These are phyloP conservation scores for Leptographium galeiforme DNA, from an alignment of 2,329 filamentous ascomycete genomes.

Conservation along the genomic window DNA sequence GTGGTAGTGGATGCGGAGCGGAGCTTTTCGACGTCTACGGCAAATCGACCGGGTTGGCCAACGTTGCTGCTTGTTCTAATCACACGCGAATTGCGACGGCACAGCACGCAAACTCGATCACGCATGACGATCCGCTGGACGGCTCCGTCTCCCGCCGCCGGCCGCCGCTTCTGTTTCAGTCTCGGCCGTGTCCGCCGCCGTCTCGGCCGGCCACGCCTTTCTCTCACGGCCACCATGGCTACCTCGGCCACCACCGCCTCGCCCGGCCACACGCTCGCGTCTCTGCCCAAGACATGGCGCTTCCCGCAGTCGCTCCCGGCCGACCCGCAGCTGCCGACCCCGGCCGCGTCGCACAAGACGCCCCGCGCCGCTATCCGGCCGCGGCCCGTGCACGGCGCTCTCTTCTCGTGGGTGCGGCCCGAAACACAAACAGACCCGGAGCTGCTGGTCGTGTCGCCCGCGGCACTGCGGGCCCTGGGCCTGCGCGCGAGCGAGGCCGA, in stretches of 20 bases:
- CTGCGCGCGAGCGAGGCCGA: constrained; percentile 54
- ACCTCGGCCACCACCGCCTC: background rate
- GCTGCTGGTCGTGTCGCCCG: constrained; percentile 65
- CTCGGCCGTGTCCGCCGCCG: background rate
- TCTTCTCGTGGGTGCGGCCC: constrained; percentile 85
- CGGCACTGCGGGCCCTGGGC: constrained; percentile 69
- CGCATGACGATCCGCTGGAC: too few species aligned
- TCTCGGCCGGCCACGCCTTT: background rate
- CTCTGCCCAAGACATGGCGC: constrained; percentile 51
- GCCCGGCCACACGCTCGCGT: constrained; percentile 29
- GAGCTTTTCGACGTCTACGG: too few species aligned
- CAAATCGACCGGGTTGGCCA: too few species aligned
- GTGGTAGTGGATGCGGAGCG: too few species aligned
- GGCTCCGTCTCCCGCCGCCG: too few species aligned
- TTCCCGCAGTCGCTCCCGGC: constrained; percentile 57
- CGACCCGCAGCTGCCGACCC: constrained; percentile 68
- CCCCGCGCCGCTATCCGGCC: constrained; percentile 65
- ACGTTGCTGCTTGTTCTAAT: too few species aligned
- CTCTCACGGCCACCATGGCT: background rate
- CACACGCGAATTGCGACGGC: too few species aligned
- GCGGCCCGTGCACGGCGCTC: constrained; percentile 68
- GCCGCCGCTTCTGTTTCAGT: background rate
- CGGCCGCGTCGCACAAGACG: constrained; percentile 66
- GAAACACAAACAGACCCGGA: constrained; percentile 60
- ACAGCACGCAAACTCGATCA: too few species aligned